These are phyloP conservation scores for Barbatosphaeria neglecta DNA, from an alignment of 495 filamentous ascomycete genomes.

Conservation along the genomic window DNA sequence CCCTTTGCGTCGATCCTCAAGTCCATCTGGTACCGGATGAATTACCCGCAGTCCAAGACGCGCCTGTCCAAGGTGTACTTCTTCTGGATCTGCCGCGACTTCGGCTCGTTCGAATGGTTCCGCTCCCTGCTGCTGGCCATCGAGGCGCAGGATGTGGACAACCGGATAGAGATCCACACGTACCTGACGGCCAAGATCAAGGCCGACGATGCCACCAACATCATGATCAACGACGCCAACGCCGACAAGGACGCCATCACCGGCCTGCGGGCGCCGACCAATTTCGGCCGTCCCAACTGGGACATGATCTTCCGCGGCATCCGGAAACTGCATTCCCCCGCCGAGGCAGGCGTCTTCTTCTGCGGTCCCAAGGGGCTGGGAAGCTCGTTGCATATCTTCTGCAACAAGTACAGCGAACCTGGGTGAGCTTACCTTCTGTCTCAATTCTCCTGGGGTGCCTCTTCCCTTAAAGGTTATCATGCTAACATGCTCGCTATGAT, in stretches of 20 bases:
- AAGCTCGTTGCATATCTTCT: constrained; percentile 57
- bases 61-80: constrained; percentile 71
- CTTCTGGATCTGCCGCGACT: constrained; percentile 75
- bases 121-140: constrained; percentile 65
- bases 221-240: constrained; percentile 76
- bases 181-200: constrained; percentile 71
- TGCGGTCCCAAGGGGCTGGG: constrained; percentile 65
- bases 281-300: constrained; percentile 71
- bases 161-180: constrained; percentile 67
- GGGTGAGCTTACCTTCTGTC: constrained; percentile 46
- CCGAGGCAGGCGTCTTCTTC: constrained; percentile 73
- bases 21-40: constrained; percentile 81
- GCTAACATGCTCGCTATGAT: background rate
- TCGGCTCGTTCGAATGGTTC: constrained; percentile 76
- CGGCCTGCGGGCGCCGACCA: constrained; percentile 61
- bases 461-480: background rate
- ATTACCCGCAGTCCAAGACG: constrained; percentile 64
- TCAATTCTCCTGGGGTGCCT: constrained; percentile 2
- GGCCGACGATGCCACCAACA: constrained; percentile 66
- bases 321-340: constrained; percentile 55
- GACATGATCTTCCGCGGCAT: constrained; percentile 69
- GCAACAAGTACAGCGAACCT: constrained; percentile 67
- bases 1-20: constrained; percentile 71
- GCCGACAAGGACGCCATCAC: constrained; percentile 69
- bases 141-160: constrained; percentile 70